phyloP scores from a whole-genome alignment of 2,329 filamentous ascomycete genomes.

The Ophiostoma tasmaniense region DNA sequence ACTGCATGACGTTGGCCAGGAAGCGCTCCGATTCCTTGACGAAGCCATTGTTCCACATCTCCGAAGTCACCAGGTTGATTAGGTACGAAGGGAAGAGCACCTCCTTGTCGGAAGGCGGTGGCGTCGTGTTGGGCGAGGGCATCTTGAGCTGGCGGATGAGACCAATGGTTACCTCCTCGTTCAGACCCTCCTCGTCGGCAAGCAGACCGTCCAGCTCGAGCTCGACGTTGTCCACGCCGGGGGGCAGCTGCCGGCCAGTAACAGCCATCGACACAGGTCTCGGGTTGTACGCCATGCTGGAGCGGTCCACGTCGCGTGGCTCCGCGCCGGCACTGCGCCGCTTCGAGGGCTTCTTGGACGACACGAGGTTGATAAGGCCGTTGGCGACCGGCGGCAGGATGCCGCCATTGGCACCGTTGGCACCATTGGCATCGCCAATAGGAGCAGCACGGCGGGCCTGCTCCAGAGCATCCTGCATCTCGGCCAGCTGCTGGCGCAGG shows the following conservation, averaged over 20 bases:
- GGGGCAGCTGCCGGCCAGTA: constrained; percentile 55
- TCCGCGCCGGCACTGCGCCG: constrained; percentile 85
- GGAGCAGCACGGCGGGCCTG: constrained; percentile 71
- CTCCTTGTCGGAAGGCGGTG: constrained; percentile 93
- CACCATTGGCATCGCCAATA: constrained; percentile 46
- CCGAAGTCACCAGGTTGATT: constrained; percentile 96
- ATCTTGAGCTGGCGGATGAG: constrained; percentile 96
- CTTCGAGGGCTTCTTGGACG: constrained; percentile 87
- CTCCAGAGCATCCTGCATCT: constrained; percentile 88
- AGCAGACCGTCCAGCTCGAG: constrained; percentile 88
- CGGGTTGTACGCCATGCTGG: constrained; percentile 88
- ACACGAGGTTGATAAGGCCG: constrained; percentile 91
- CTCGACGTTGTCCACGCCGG: constrained; percentile 82
- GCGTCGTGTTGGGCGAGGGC: constrained; percentile 74
- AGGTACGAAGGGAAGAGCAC: constrained; percentile 97
- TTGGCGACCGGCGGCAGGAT: constrained; percentile 48
- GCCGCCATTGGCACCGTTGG: constrained; percentile 25
- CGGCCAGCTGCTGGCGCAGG: constrained; percentile 77
- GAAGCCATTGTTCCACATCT: constrained; percentile 99
- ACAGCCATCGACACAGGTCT: constrained; percentile 94
- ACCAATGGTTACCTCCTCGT: constrained; percentile 94
- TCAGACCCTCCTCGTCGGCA: constrained; percentile 89
- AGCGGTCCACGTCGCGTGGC: constrained; percentile 75
- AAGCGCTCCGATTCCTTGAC: constrained; percentile 99
- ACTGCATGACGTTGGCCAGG: constrained; percentile 98